A percentile compares a stretch with the other conserved stretches of the same genome.
phyloP scores from a whole-genome alignment of 2,329 filamentous ascomycete species.

The Teratosphaeria destructans region DNA sequence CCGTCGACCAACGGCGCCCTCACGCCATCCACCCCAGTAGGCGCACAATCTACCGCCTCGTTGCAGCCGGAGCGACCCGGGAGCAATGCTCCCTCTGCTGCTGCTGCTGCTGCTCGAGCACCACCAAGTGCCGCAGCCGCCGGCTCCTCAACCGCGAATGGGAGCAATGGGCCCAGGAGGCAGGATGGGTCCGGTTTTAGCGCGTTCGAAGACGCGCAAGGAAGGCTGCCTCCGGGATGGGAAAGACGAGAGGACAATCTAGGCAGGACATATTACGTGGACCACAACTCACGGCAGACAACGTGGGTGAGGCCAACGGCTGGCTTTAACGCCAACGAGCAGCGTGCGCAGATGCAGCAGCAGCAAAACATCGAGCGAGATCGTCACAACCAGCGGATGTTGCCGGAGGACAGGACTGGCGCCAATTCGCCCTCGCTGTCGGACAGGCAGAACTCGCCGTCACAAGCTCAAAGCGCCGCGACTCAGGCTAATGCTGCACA shows the following conservation, averaged over 20 bases:
- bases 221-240: constrained; percentile 85
- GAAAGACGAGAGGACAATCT: constrained; percentile 91
- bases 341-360: constrained; percentile 72
- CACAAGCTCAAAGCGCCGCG: constrained; percentile 21
- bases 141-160: constrained; percentile 20
- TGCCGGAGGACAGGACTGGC: constrained; percentile 91
- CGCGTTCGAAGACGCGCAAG: constrained; percentile 93
- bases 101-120: constrained; percentile 13
- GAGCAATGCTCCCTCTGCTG: constrained; percentile 14
- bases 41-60: constrained; percentile 28
- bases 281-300: constrained; percentile 92
- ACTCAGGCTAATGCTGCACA: constrained; percentile 51
- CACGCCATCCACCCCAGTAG: constrained; percentile 30
- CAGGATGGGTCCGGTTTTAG: constrained; percentile 53
- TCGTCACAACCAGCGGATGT: constrained; percentile 86
- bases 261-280: constrained; percentile 93
- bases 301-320: constrained; percentile 90
- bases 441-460: constrained; percentile 25
- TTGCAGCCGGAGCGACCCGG: constrained; percentile 19
- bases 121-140: constrained; percentile 14
- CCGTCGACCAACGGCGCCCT: constrained; percentile 28
- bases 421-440: constrained; percentile 76
- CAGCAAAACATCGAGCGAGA: constrained; percentile 88
- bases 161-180: constrained; percentile 23
- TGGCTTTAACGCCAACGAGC: constrained; percentile 63